Evolutionary conservation across 2,329 filamentous ascomycete genomes (phyloP).

Genomic region (Aspergillus pseudotamarii): DNA sequence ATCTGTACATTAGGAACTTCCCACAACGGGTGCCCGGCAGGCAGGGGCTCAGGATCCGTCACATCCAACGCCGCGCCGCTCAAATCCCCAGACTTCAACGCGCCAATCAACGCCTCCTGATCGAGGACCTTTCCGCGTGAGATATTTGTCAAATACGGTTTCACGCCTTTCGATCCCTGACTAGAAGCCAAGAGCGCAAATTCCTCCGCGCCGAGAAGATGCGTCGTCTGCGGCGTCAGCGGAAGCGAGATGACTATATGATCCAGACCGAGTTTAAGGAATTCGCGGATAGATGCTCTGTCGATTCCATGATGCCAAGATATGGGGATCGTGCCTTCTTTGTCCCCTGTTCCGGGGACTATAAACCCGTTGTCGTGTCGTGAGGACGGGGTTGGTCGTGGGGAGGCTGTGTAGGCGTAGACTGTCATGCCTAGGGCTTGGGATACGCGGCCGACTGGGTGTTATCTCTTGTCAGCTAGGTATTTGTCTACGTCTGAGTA

Average conservation of each 20-base stretch:
- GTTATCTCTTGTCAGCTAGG: slow-evolving; percentile 9
- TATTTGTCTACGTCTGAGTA: not conserved
- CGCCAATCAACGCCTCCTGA: slow-evolving; percentile 63
- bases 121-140: slow-evolving; percentile 67
- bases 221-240: slow-evolving; percentile 58
- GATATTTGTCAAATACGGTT: slow-evolving; percentile 71
- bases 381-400: slow-evolving; percentile 67
- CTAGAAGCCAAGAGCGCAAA: slow-evolving; percentile 55
- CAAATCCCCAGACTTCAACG: slow-evolving; percentile 58
- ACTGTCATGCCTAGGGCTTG: slow-evolving; percentile 71
- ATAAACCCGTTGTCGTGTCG: slow-evolving; percentile 67
- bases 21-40: slow-evolving; percentile 70
- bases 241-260: slow-evolving; percentile 61
- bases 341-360: slow-evolving; percentile 67
- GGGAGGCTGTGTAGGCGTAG: slow-evolving; percentile 73
- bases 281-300: slow-evolving; percentile 55
- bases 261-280: slow-evolving; percentile 59
- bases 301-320: slow-evolving; percentile 61
- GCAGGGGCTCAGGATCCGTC: slow-evolving; percentile 77
- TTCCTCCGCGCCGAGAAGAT: slow-evolving; percentile 58
- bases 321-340: slow-evolving; percentile 56
- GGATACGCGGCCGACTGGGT: slow-evolving; percentile 57
- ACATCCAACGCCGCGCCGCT: slow-evolving; percentile 75
- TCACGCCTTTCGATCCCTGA: slow-evolving; percentile 30
- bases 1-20: slow-evolving; percentile 68